phyloP scores from a whole-genome alignment of 1,284 basidiomycete species.

The Rhodotorula sp. region DNA sequence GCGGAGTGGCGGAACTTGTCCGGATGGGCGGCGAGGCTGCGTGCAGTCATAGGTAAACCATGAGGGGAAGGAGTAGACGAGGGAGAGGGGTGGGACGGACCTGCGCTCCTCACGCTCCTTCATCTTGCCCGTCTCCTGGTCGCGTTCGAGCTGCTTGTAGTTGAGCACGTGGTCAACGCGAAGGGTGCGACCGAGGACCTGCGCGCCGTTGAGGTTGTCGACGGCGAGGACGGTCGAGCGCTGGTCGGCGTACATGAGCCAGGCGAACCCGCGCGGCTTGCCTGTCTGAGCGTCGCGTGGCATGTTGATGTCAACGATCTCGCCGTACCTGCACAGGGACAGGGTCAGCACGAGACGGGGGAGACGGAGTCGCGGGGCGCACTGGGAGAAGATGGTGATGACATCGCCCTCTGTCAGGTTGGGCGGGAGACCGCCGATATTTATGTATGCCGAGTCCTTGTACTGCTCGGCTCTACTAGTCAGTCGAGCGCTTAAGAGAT shows the following conservation, averaged over 20 bases:
- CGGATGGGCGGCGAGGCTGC: constrained; percentile 38
- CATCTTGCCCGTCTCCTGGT: constrained; percentile 83
- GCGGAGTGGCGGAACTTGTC: constrained; percentile 25
- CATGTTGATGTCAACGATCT: constrained; percentile 91
- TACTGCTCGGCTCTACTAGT: constrained; percentile 29
- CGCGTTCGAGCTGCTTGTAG: constrained; percentile 82
- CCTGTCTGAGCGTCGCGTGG: constrained; percentile 89
- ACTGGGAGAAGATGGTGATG: constrained; percentile 97
- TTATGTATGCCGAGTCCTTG: constrained; percentile 88
- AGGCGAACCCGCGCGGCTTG: constrained; percentile 87
- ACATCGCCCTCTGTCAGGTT: constrained; percentile 97
- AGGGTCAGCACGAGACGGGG: constrained; percentile 1
- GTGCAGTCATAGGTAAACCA: neutral
- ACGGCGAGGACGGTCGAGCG: constrained; percentile 93
- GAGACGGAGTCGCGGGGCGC: constrained; percentile 50
- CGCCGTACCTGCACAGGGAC: constrained; percentile 73
- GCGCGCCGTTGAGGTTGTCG: constrained; percentile 95
- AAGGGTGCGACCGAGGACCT: constrained; percentile 63
- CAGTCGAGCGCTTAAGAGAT: neutral
- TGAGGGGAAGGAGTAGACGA: constrained; percentile 25
- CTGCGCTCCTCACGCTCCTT: constrained; percentile 79
- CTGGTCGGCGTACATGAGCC: constrained; percentile 99
- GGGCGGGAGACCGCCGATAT: constrained; percentile 78
- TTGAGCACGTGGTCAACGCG: constrained; percentile 86
- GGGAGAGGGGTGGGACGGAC: constrained; percentile 55